A percentile compares a stretch with the other conserved stretches of the same genome.
Conservation (phyloP, 441 rosid genomes). For the Pelargonium fulgidum region DNA sequence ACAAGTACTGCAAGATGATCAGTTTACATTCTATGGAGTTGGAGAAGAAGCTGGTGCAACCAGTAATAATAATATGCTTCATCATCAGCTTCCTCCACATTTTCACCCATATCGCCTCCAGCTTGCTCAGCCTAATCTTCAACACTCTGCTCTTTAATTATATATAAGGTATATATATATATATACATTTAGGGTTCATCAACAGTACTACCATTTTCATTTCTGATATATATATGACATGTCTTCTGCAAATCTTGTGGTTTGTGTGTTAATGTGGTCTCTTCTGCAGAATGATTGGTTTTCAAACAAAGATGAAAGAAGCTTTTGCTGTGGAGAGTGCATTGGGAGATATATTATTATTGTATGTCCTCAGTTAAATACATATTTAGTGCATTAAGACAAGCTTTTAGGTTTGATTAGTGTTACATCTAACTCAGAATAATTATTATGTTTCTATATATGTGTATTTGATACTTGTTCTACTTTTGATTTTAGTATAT, state of each 20-base stretch:
- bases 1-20: conserved; percentile 38
- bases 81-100: neutral
- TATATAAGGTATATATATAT: neutral
- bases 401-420: too few species aligned
- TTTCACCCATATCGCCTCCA: neutral
- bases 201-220: neutral
- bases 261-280: neutral
- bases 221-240: neutral
- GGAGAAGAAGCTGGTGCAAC: conserved; percentile 18
- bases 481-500: too few species aligned
- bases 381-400: too few species aligned
- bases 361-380: too few species aligned
- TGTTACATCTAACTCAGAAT: too few species aligned
- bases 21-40: conserved; percentile 41
- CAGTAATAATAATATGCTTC: too few species aligned
- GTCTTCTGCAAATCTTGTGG: neutral
- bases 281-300: neutral
- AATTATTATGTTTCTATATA: too few species aligned
- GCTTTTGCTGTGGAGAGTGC: too few species aligned
- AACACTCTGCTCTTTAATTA: neutral
- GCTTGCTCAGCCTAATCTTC: neutral
- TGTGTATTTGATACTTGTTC: too few species aligned
- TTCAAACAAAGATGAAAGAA: too few species aligned
- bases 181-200: neutral
- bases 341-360: too few species aligned